A percentile compares a stretch with the other conserved stretches of the same genome.
Conservation (phyloP, 257 asterid genomes). For the Misopates orontium region DNA sequence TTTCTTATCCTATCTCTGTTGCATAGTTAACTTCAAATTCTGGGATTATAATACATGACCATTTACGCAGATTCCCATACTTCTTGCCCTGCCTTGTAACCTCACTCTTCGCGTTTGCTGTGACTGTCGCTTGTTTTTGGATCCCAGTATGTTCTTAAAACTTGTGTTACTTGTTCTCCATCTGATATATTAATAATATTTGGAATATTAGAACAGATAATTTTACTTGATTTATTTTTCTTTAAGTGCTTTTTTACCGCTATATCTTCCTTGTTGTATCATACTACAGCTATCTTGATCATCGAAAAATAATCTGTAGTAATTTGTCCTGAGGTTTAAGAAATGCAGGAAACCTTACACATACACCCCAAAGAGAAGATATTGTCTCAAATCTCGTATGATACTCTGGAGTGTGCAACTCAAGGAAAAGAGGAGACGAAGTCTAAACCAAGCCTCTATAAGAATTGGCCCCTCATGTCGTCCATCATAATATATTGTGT, state of each 20-base stretch:
- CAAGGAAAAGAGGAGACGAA: conserved; percentile 25
- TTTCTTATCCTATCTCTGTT: not conserved
- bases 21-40: not conserved
- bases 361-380: conserved; percentile 2
- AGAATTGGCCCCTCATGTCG: conserved; percentile 88
- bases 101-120: conserved; percentile 52
- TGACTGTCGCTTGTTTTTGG: conserved; percentile 55
- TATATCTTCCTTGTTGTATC: conserved; percentile 10
- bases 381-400: not conserved
- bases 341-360: conserved; percentile 24
- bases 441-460: conserved; percentile 46
- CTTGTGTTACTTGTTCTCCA: not conserved
- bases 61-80: conserved; percentile 66
- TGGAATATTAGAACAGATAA: too few species aligned
- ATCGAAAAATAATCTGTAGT: not conserved
- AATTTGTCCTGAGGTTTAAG: conserved; percentile 16
- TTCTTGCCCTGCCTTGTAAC: conserved; percentile 68
- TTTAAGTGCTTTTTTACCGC: too few species aligned
- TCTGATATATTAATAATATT: not conserved
- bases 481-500: conserved; percentile 66
- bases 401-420: conserved; percentile 36
- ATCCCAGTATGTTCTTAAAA: conserved; percentile 62
- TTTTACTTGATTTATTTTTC: not conserved
- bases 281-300: not conserved
- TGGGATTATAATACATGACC: conserved; percentile 1